phyloP scores from a whole-genome alignment of 139 green algal species.

The Chloropicon primus region DNA sequence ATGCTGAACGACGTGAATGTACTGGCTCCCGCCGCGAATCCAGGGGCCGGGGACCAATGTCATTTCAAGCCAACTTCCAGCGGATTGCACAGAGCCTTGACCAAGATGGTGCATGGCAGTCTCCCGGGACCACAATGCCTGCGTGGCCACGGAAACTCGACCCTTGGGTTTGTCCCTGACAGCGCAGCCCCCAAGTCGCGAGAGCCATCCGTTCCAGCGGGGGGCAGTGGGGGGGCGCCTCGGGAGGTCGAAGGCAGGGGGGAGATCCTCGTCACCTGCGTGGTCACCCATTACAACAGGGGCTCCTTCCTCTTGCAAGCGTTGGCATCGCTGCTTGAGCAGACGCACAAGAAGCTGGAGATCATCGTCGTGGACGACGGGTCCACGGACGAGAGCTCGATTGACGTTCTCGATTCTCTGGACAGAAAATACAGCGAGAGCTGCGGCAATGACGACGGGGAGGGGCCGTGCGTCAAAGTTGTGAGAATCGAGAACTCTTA shows the following conservation, averaged over 20 bases:
- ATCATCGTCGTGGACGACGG: slow-evolving; percentile 21
- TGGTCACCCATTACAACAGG: slow-evolving; percentile 22
- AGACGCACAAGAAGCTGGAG: slow-evolving; percentile 18
- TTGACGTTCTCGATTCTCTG: neutral
- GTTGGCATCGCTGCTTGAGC: slow-evolving; percentile 9
- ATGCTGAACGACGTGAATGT: neutral
- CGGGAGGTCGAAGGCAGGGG: neutral
- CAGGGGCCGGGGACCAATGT: too few relatives aligned
- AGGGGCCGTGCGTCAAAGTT: neutral
- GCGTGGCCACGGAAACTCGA: neutral
- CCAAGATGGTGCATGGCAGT: neutral
- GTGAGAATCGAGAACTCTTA: neutral
- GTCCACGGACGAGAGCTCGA: neutral
- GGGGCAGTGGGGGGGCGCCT: too few relatives aligned
- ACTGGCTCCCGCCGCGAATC: neutral
- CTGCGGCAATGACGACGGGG: neutral
- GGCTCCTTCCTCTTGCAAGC: slow-evolving; percentile 4
- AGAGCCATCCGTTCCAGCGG: too few relatives aligned
- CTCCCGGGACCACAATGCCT: neutral
- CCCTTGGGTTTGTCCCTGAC: too few relatives aligned
- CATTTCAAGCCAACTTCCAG: neutral
- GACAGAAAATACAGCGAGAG: neutral
- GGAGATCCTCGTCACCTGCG: slow-evolving; percentile 10
- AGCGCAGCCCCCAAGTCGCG: too few relatives aligned
- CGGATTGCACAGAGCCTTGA: neutral